phyloP scores from a whole-genome alignment of 345 rosid species.

The Iberis pinnata region DNA sequence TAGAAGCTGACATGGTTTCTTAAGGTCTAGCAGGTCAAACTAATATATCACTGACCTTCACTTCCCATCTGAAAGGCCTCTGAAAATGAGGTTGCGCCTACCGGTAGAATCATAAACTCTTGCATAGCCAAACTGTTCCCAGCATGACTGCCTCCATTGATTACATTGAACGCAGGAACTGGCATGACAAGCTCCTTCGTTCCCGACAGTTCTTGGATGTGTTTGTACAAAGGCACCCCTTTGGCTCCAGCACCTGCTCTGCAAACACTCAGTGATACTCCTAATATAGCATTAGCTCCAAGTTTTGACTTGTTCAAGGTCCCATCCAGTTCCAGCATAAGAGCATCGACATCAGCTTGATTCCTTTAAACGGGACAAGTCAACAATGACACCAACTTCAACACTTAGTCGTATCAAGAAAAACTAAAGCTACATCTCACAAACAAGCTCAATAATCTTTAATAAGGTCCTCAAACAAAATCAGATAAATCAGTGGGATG shows the following conservation, averaged over 20 bases:
- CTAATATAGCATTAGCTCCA: conserved; percentile 92
- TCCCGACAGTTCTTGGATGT: conserved; percentile 80
- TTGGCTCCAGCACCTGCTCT: conserved; percentile 97
- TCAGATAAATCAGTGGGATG: not conserved
- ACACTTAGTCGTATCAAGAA: not conserved
- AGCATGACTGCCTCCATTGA: conserved; percentile 96
- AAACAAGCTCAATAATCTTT: conserved; percentile 1
- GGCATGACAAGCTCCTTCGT: conserved; percentile 97
- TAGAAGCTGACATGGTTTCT: not conserved
- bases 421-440: not conserved
- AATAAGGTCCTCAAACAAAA: not conserved
- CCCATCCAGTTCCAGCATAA: conserved; percentile 87
- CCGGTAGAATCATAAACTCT: conserved; percentile 94
- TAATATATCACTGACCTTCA: conserved; percentile 52
- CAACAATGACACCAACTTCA: not conserved
- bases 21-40: not conserved
- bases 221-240: conserved; percentile 82
- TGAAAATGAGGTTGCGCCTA: conserved; percentile 77
- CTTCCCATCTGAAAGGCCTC: conserved; percentile 94
- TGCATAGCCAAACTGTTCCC: conserved; percentile 99
- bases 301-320: conserved; percentile 78
- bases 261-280: conserved; percentile 88
- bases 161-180: conserved; percentile 93
- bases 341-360: conserved; percentile 79
- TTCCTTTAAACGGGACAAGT: conserved; percentile 43